Conservation (phyloP, 495 filamentous ascomycete species). For the Podospora pseudopauciseta region DNA sequence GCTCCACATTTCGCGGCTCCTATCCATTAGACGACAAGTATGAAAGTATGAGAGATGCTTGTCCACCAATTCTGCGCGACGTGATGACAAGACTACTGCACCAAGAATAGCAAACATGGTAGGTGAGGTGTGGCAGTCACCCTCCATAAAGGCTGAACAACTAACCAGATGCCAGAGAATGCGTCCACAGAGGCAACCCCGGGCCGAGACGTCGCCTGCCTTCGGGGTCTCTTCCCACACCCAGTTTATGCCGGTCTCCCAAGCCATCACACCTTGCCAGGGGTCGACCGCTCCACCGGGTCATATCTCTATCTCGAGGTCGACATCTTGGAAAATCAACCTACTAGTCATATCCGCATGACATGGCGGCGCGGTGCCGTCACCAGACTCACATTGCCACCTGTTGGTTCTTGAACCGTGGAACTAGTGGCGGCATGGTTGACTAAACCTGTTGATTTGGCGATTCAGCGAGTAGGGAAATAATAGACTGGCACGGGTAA, state of each 20-base stretch:
- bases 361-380: background rate
- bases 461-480: background rate
- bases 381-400: background rate
- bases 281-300: background rate
- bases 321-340: background rate
- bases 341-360: background rate
- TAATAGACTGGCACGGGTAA: background rate
- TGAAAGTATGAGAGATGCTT: background rate
- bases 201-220: background rate
- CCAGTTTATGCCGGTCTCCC: background rate
- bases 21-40: background rate
- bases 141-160: background rate
- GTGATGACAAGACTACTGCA: background rate
- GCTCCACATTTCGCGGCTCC: background rate
- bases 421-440: background rate
- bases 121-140: background rate
- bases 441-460: background rate
- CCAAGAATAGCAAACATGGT: background rate
- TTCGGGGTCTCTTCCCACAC: background rate
- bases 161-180: background rate
- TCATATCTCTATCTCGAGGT: background rate
- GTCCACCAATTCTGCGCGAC: background rate
- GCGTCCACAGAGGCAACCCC: background rate
- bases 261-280: background rate
- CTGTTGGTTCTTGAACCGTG: background rate